phyloP scores from a whole-genome alignment of 192 early-diverging fungal genomes.

The Chytriomyces hyalinus region DNA sequence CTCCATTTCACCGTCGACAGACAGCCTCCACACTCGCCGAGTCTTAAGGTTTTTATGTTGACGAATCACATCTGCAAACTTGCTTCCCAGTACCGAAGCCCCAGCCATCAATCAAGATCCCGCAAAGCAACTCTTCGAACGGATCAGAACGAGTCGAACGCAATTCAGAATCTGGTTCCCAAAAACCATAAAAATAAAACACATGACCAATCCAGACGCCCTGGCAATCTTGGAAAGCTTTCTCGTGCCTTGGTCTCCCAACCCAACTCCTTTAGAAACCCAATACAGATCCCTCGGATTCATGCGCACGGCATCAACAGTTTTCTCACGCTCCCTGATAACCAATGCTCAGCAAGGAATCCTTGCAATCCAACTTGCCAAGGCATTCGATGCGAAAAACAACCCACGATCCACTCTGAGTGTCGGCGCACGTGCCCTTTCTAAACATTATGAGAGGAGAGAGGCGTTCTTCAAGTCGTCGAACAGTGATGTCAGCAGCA shows the following conservation, averaged over 20 bases:
- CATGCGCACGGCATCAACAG: conserved; percentile 10
- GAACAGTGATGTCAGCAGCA: background rate
- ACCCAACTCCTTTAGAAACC: background rate
- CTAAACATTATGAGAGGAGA: conserved; percentile 22
- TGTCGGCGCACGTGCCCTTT: conserved; percentile 26
- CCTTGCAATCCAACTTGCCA: background rate
- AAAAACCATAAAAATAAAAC: too few relatives aligned
- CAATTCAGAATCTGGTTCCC: too few relatives aligned
- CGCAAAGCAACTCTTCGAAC: too few relatives aligned
- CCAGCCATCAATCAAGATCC: too few relatives aligned
- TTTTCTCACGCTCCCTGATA: conserved; percentile 7
- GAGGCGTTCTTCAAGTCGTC: background rate
- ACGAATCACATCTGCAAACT: too few relatives aligned
- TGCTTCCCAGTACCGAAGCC: too few relatives aligned
- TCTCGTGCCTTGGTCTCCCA: conserved; percentile 6
- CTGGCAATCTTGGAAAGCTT: conserved; percentile 4
- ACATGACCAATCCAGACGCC: background rate
- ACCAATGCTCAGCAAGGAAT: background rate
- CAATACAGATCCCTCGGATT: conserved; percentile 1
- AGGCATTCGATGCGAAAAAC: conserved; percentile 10
- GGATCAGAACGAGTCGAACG: too few relatives aligned
- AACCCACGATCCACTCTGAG: background rate
- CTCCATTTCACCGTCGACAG: too few relatives aligned
- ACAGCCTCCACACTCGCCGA: too few relatives aligned
- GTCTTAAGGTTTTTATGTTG: too few relatives aligned